Evolutionary conservation across 148 eudicot species (phyloP).

Genomic region (Diospyros lotus): DNA sequence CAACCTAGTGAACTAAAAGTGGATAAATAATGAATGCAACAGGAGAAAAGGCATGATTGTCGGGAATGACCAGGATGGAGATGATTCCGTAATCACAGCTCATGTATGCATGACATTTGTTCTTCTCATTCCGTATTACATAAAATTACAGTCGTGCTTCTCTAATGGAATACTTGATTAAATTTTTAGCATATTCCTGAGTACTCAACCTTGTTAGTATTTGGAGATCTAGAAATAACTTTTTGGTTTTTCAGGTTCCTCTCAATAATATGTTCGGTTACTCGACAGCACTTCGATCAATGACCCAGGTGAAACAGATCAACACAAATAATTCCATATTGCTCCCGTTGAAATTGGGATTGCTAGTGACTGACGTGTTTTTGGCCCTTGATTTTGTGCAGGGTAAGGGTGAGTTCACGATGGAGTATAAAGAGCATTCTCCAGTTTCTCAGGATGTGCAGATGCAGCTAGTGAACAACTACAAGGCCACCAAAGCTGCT

Average conservation of each 20-base stretch:
- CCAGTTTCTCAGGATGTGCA: conserved; percentile 87
- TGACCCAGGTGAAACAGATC: conserved; percentile 68
- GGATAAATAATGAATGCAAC: background rate
- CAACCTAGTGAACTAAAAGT: conserved; percentile 15
- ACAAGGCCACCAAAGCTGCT: conserved; percentile 61
- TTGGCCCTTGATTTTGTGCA: conserved; percentile 23
- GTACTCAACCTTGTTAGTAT: too few species aligned
- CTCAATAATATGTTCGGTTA: conserved; percentile 94
- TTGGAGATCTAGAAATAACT: background rate
- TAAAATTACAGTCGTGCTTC: background rate
- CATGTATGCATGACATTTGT: conserved; percentile 50
- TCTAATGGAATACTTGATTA: too few species aligned
- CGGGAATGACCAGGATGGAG: conserved; percentile 94
- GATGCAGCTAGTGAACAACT: conserved; percentile 63
- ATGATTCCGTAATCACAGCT: conserved; percentile 76
- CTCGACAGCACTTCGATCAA: conserved; percentile 82
- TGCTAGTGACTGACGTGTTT: background rate
- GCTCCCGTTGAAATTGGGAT: background rate
- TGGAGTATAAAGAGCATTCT: conserved; percentile 91
- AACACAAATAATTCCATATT: background rate
- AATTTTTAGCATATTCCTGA: too few species aligned
- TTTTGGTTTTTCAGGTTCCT: conserved; percentile 63
- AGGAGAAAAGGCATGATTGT: conserved; percentile 97
- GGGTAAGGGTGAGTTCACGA: conserved; percentile 98
- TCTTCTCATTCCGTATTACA: background rate